phyloP scores from a whole-genome alignment of 2,329 filamentous ascomycete genomes.

The Fusarium sublunatum region DNA sequence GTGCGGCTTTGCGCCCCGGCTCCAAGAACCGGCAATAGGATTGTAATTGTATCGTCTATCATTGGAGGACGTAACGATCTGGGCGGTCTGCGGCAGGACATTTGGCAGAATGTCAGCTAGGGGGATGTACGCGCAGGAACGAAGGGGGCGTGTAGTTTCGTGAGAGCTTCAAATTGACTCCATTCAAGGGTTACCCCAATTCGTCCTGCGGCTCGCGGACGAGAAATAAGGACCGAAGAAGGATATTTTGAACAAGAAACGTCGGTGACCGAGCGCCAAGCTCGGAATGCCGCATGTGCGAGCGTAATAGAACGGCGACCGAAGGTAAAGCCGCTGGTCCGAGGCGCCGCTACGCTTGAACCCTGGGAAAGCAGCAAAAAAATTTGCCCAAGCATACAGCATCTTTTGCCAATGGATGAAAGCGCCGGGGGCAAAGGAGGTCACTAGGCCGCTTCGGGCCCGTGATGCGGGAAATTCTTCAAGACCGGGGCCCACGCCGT shows the following conservation, averaged over 20 bases:
- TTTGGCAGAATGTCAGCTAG: slow-evolving; percentile 38
- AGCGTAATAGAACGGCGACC: slow-evolving; percentile 42
- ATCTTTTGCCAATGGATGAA: slow-evolving; percentile 40
- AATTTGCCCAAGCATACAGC: slow-evolving; percentile 31
- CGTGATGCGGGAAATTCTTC: slow-evolving; percentile 45
- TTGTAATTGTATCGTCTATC: slow-evolving; percentile 31
- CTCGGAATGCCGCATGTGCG: slow-evolving; percentile 43
- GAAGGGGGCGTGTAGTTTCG: slow-evolving; percentile 28
- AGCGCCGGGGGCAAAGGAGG: slow-evolving; percentile 22
- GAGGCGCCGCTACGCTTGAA: slow-evolving; percentile 29
- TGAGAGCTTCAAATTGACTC: slow-evolving; percentile 32
- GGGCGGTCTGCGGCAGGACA: slow-evolving; percentile 40
- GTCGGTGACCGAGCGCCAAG: slow-evolving; percentile 44
- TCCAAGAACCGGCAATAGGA: slow-evolving; percentile 19
- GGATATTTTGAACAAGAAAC: slow-evolving; percentile 5
- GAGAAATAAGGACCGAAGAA: slow-evolving; percentile 24
- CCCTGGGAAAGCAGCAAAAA: slow-evolving; percentile 27
- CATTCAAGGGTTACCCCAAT: slow-evolving; percentile 37
- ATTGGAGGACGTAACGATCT: slow-evolving; percentile 36
- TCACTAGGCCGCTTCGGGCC: slow-evolving; percentile 39
- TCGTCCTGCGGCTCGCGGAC: slow-evolving; percentile 18
- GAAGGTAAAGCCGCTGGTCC: slow-evolving; percentile 47
- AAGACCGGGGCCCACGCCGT: slow-evolving; percentile 39
- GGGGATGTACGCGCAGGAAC: slow-evolving; percentile 22
- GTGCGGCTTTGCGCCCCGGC: slow-evolving; percentile 31